Evolutionary conservation across 2,329 filamentous ascomycete species (phyloP).

Genomic region (Lachnellula hyalina): DNA sequence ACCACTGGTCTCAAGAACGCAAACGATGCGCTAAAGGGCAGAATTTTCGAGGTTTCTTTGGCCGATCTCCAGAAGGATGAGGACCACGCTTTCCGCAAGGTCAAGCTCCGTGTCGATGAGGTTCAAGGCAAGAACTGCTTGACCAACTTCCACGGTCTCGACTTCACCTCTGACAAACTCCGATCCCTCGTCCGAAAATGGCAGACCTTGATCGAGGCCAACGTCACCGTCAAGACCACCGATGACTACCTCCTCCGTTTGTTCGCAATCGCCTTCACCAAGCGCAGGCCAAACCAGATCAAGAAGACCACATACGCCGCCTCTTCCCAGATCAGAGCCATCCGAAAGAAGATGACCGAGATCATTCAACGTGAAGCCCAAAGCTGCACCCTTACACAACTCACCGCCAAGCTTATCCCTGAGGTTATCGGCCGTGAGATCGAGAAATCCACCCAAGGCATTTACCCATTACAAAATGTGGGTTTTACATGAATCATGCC

Average conservation of each 20-base stretch:
- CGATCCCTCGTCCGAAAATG: conserved; percentile 99
- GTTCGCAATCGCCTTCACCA: conserved; percentile 99
- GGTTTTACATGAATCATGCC: conserved; percentile 31
- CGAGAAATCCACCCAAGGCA: conserved; percentile 98
- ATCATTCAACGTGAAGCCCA: conserved; percentile 96
- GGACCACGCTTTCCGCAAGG: conserved; percentile 99
- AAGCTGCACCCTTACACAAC: conserved; percentile 90
- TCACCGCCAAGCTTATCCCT: conserved; percentile 97
- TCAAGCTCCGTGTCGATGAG: conserved; percentile 98
- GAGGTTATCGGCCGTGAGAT: conserved; percentile 99
- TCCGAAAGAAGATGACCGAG: conserved; percentile 99
- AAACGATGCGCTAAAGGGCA: conserved; percentile 97
- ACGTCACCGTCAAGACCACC: conserved; percentile 99
- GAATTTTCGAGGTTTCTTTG: conserved; percentile 97
- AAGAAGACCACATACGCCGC: conserved; percentile 99
- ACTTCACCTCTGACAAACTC: conserved; percentile 99
- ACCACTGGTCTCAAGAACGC: conserved; percentile 99
- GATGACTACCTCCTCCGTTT: conserved; percentile 99
- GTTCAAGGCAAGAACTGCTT: conserved; percentile 99
- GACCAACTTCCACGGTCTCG: conserved; percentile 99
- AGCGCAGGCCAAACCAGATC: conserved; percentile 98
- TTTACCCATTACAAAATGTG: conserved; percentile 99
- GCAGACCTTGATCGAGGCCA: conserved; percentile 99
- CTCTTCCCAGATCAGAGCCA: conserved; percentile 93
- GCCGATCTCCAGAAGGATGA: conserved; percentile 99